Evolutionary conservation across 441 rosid species (phyloP), one percentile per base, ranked within the genome.

Genomic region (Populus hybrid): DNA sequence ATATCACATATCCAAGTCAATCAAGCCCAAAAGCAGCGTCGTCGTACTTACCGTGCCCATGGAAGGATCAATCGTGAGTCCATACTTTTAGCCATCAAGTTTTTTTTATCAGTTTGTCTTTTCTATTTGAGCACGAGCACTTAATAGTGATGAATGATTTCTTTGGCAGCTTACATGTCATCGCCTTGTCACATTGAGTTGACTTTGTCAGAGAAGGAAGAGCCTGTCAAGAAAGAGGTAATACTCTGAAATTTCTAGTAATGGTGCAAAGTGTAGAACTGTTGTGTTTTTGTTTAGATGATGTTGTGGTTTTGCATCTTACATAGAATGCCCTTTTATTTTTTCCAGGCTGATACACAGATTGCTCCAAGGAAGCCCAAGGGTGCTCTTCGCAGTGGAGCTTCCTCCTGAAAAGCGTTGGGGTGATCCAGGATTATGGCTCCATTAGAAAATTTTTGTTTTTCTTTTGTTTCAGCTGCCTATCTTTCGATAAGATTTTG

Each of bases 131-230:
- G 50, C 20, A 16, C 23, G 40, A 24, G 3, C 50, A 23, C 18
- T 64, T 59, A 3, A 40, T 24, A 26, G 1, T 45, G 8, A 12
- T 23, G 14, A 20, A 33, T 7, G n/a, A 42, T 73, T 50, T 38
- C 4, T 70, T 14, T 42, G 77, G 78, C 93, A 95, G 98, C 98
- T 63, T 94, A 92, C 76, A 94, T 94, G 98, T 91, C 97, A 26
- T 89, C 91, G 18, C 99, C 98, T 1, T 94, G 99, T 78, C 98
- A 92, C 87, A 92, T 95, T 63, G 98, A 92, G 87, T 80, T 95
- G 84, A 87, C 79, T 38, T 83, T 92, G 80, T 95, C 95, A 1
- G 97, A 95, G 77, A 92, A 94, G 80, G 99, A 95, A 87, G 99
- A 92, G 78, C 81, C 97, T 21, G 97, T 95, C 69, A 87, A 87